Base-by-base conservation (phyloP, 768 basidiomycete genomes). In the Leucogyrophana mollusca region DNA sequence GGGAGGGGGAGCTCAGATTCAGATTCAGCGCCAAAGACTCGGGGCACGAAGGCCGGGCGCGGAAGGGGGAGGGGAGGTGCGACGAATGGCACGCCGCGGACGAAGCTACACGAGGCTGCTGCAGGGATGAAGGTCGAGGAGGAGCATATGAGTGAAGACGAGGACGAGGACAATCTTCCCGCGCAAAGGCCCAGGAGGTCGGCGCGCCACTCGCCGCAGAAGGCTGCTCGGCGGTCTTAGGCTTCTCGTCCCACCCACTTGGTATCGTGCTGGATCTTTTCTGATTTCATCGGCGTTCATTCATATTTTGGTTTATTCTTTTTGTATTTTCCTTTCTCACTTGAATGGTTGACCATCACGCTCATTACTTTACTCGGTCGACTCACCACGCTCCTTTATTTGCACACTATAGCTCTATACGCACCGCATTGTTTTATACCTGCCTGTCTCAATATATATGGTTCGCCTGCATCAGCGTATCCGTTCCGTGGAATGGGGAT, bases 171-270 rank as follows among this genome's bases (percentile, higher is more conserved):
- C 33, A 56, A 53, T 14, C 49, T 60, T 8, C 47, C 61, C 2
- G 47, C 39, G 22, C 54, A 48, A 17, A 46, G 43, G 16, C 64
- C 62, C 3, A 60, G 72, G 43, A 60, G 72, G 33, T 69, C 72
- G 13, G 34, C 57, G 17, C 70, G 71, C 23, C 56, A 63, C 16
- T 37, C 61, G 2, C 64, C 67, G 14, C 61, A 65, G 55, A 73
- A 68, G 51, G 56, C 50, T 21, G 56, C 55, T 25, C 58, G 56
- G 16, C 45, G 17, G 37, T 50, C 22, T 23, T 62, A 18, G 48
- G n/a, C 4, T 33, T 27, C n/a, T 23, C 40, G 25, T 49, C 23
- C n/a, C n/a, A n/a, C n/a, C n/a, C n/a, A n/a, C n/a, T n/a, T 17
- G 25, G n/a, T 20, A 16, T 44, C 9, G 17, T 44, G 32, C 25